phyloP scores from a whole-genome alignment of 2,329 filamentous ascomycete species.

The Botryotinia convoluta region DNA sequence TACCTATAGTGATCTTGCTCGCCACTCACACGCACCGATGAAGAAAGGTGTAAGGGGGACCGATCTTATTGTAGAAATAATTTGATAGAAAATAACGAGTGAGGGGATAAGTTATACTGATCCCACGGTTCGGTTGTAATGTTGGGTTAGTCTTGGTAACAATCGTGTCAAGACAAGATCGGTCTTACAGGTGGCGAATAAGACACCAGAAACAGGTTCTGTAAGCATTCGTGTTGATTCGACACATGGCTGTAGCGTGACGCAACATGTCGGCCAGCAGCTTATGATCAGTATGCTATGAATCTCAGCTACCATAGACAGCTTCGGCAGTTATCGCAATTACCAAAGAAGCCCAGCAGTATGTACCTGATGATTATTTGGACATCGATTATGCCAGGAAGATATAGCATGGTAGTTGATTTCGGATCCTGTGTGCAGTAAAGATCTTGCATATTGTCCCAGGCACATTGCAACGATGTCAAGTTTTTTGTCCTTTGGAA shows the following conservation, averaged over 20 bases:
- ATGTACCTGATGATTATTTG: not conserved
- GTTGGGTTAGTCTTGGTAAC: not conserved
- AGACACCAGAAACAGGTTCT: slow-evolving; percentile 1
- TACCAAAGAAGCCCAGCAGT: not conserved
- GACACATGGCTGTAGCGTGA: too few species aligned
- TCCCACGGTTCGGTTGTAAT: not conserved
- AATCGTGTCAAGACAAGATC: not conserved
- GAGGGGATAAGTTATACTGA: not conserved
- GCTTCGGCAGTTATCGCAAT: not conserved
- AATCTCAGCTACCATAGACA: not conserved
- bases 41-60: not conserved
- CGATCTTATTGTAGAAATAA: not conserved
- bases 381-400: not conserved
- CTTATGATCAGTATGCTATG: not conserved
- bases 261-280: not conserved
- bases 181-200: not conserved
- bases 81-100: not conserved
- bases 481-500: not conserved
- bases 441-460: not conserved
- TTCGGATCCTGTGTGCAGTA: not conserved
- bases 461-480: not conserved
- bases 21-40: not conserved
- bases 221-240: slow-evolving; percentile 5
- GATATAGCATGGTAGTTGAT: not conserved
- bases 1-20: not conserved